phyloP scores from a whole-genome alignment of 306 rosid species.

The Medicago ruthenica region DNA sequence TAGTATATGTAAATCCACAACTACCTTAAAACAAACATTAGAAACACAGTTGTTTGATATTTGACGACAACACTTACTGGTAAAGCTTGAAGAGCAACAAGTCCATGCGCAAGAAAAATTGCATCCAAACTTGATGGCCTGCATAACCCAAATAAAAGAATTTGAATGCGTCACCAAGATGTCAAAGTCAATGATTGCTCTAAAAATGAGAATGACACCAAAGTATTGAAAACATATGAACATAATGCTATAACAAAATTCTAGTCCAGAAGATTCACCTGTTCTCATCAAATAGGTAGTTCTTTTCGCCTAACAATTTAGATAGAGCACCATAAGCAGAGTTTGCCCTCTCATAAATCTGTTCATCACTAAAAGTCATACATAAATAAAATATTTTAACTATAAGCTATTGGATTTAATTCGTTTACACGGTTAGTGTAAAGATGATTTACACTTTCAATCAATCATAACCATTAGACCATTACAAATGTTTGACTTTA shows the following conservation, averaged over 20 bases:
- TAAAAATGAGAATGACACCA: constrained; percentile 24
- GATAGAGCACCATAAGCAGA: constrained; percentile 80
- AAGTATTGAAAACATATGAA: background rate
- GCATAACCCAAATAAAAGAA: constrained; percentile 44
- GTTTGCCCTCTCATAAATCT: constrained; percentile 77
- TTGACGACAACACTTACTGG: constrained; percentile 72
- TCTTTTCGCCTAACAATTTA: constrained; percentile 68
- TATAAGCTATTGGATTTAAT: background rate
- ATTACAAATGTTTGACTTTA: background rate
- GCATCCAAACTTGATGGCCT: constrained; percentile 98
- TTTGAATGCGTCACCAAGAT: constrained; percentile 30
- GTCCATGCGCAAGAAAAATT: constrained; percentile 79
- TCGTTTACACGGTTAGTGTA: background rate
- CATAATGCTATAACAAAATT: constrained; percentile 20
- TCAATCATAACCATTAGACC: background rate
- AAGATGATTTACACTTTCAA: background rate
- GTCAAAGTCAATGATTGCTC: constrained; percentile 11
- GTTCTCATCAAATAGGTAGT: constrained; percentile 69
- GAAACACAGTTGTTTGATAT: background rate
- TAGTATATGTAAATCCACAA: background rate
- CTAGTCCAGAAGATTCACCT: constrained; percentile 58
- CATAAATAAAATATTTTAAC: constrained; percentile 19
- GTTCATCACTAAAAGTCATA: constrained; percentile 51
- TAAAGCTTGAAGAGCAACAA: constrained; percentile 75
- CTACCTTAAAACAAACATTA: constrained; percentile 20